A percentile compares a stretch with the other conserved stretches of the same genome.
Evolutionary conservation across 768 basidiomycete species (phyloP).

Genomic region (Cyclocybe aegerita): DNA sequence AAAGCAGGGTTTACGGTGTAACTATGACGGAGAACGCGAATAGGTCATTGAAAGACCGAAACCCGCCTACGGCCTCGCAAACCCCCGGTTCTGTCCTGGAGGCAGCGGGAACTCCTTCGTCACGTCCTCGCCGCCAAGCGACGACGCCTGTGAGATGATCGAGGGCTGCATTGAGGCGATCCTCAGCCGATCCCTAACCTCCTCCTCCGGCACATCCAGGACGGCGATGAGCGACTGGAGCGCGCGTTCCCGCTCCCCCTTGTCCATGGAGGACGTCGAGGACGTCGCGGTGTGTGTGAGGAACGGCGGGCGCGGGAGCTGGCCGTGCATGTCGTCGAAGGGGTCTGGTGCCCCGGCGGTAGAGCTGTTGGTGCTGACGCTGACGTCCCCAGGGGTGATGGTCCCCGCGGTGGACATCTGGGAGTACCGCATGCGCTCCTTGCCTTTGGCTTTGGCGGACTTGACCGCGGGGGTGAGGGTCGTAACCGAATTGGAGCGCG

Average conservation of each 20-base stretch:
- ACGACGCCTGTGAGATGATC: constrained; percentile 29
- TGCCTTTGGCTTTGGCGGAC: constrained; percentile 37
- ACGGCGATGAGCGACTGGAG: constrained; percentile 68
- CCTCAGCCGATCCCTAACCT: constrained; percentile 49
- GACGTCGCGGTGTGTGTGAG: constrained; percentile 27
- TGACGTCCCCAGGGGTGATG: no score
- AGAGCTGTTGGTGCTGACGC: no score
- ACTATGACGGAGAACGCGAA: constrained; percentile 1
- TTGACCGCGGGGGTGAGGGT: constrained; percentile 10
- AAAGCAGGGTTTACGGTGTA: not conserved
- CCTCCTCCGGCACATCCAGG: constrained; percentile 49
- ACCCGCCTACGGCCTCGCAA: not conserved
- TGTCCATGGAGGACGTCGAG: constrained; percentile 39
- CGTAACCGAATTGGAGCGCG: constrained; percentile 39
- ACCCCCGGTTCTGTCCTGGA: constrained; percentile 20
- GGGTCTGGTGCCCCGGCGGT: constrained; percentile 26
- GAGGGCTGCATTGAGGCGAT: constrained; percentile 63
- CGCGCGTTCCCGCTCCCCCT: constrained; percentile 44
- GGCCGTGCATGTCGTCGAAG: constrained; percentile 39
- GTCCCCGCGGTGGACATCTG: not conserved
- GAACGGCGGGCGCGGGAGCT: constrained; percentile 30
- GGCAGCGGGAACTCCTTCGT: constrained; percentile 40
- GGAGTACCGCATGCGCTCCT: constrained; percentile 29
- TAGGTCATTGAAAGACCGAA: not conserved
- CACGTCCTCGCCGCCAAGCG: constrained; percentile 35